Percentiles rank a stretch among this genome's conserved stretches.
phyloP scores from a whole-genome alignment of 495 filamentous ascomycete species.

The Friedmanniomyces simplex region DNA sequence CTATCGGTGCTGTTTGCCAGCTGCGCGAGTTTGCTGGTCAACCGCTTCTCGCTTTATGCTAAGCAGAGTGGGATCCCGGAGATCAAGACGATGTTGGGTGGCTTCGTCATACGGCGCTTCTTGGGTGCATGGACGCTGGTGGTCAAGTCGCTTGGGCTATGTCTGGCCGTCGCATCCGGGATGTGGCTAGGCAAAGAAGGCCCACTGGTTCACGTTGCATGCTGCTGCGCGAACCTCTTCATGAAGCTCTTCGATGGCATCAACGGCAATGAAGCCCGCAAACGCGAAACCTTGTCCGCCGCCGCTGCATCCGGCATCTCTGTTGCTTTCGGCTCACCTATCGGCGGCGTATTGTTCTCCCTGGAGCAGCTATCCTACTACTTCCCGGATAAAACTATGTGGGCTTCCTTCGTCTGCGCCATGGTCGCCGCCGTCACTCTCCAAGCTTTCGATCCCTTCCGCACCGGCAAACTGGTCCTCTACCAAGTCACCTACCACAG shows the following conservation, averaged over 20 bases:
- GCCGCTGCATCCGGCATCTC: conserved; percentile 92
- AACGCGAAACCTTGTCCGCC: conserved; percentile 89
- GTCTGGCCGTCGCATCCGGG: conserved; percentile 87
- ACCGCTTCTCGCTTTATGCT: conserved; percentile 75
- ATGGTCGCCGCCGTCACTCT: conserved; percentile 94
- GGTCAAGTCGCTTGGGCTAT: conserved; percentile 86
- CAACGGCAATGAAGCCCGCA: conserved; percentile 86
- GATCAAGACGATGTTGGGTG: conserved; percentile 92
- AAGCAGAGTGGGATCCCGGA: conserved; percentile 96
- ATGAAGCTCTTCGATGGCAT: conserved; percentile 82
- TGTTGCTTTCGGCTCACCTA: conserved; percentile 93
- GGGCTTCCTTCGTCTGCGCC: conserved; percentile 97
- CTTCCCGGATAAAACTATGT: conserved; percentile 99
- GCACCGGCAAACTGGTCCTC: conserved; percentile 89
- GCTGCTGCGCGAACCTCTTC: conserved; percentile 91
- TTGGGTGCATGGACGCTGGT: conserved; percentile 87
- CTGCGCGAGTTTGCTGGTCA: conserved; percentile 69
- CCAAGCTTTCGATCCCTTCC: conserved; percentile 87
- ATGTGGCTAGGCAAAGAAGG: conserved; percentile 99
- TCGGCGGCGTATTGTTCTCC: conserved; percentile 91
- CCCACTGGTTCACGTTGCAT: conserved; percentile 92
- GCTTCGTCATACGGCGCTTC: conserved; percentile 86
- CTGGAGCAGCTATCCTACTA: conserved; percentile 97
- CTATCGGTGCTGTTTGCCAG: conserved; percentile 78
- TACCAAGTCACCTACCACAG: conserved; percentile 93